Evolutionary conservation across 805 yeast species (phyloP).

Genomic region (Candida gorgasii): DNA sequence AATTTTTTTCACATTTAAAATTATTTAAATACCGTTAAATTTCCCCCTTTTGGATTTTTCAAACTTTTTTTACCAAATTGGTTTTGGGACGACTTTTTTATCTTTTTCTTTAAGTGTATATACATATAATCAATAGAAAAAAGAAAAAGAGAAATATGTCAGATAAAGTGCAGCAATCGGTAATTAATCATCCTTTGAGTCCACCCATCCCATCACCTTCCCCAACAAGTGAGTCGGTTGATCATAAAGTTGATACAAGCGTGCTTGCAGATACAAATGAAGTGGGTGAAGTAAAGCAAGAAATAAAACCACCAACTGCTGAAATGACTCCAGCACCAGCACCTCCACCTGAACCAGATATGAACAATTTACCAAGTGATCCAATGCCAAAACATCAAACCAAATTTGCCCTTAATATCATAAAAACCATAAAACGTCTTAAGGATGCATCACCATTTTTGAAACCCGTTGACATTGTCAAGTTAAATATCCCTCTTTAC

Average conservation of each 20-base stretch:
- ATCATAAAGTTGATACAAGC: background rate
- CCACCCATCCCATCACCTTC: conserved; percentile 46
- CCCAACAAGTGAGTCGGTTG: conserved; percentile 18
- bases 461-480: conserved; percentile 86
- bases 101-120: background rate
- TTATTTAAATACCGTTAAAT: conserved; percentile 8
- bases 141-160: background rate
- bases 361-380: conserved; percentile 60
- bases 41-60: conserved; percentile 5
- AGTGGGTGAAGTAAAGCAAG: background rate
- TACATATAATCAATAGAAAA: background rate
- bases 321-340: conserved; percentile 61
- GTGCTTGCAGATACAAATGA: background rate
- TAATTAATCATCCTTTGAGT: conserved; percentile 15
- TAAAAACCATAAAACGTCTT: conserved; percentile 84
- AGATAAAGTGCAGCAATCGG: conserved; percentile 4
- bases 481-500: conserved; percentile 87
- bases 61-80: conserved; percentile 4
- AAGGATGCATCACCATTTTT: conserved; percentile 92
- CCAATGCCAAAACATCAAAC: conserved; percentile 85
- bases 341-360: conserved; percentile 73
- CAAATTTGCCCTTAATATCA: conserved; percentile 72
- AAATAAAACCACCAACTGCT: conserved; percentile 4
- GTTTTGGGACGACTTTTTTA: conserved; percentile 5
- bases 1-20: conserved; percentile 4